Evolutionary conservation across 768 basidiomycete genomes (phyloP), one percentile per base, ranked within the genome.

Genomic region (Hortiboletus campestris): DNA sequence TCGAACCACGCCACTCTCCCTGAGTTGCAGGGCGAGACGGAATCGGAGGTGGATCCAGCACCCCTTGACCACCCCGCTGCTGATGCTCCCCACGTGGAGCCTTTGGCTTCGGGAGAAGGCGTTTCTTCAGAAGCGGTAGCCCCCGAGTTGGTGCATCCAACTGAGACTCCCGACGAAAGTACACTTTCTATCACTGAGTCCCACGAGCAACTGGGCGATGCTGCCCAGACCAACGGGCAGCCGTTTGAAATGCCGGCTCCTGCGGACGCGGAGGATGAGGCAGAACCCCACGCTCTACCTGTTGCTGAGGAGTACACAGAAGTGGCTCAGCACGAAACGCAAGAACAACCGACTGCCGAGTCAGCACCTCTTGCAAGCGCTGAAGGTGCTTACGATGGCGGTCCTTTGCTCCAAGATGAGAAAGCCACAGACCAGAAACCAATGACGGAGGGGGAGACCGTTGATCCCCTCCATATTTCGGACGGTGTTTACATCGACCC

Each of bases 401-500:
- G 36, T 38, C 42, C 46, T 46, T 32, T 17, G n/a, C 6, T 20
- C 8, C 61, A 49, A 22, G 60, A 57, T 32, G 59, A 59, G 42
- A 62, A 57, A 13, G 43, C 31, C 31, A 43, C 28, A n/a, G 67
- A 61, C 17, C 60, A 56, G 20, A 51, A 16, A 31, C 28, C 41
- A 25, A 54, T 34, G 46, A 47, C 51, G 25, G 61, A 54, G 46
- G 61, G 50, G 43, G 66, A 60, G 42, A 38, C 42, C 2, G 46
- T 42, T 48, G 77, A 84, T 67, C 80, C 80, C n/a, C 81, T 82
- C 65, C 79, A 82, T 68, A 80, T 83, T 50, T 83, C 80, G 25
- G 83, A 84, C 63, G 88, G 82, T 29, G 83, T 87, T 44, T 88
- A 84, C 67, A 87, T 88, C 49, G 88, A 89, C 56, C 84, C 86